Evolutionary conservation across 768 basidiomycete species (phyloP), one percentile per base, ranked within the genome.

Genomic region (Aureoboletus auriporus): DNA sequence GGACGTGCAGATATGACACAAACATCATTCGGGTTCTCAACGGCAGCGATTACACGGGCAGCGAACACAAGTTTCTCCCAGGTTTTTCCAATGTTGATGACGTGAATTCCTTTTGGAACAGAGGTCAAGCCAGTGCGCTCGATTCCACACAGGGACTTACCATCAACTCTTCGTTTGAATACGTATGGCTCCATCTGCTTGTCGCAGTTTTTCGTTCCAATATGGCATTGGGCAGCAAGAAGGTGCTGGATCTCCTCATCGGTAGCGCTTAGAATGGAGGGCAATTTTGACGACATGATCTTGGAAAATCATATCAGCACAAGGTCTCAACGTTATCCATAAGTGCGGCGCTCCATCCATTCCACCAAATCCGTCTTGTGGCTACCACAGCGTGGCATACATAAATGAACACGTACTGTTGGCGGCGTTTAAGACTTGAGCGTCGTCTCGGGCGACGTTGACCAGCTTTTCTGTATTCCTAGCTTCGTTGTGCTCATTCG

Each of bases 61-160:
- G 96, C 96, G 62, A 99, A 80, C 56, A 98, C 93, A 57, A 99
- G 82, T 74, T 99, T 99, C 75, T 97, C 95, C 94, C 94, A 98
- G 57, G 95, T 99, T 82, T 98, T 99, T 66, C 96, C 96, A 59
- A 98, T 88, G 84, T 98, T 96, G 63, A 97, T 72, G 66, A 99
- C 75, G 76, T 99, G 87, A 71, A 97, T 91, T 58, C 94, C 94
- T 96, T 70, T 70, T 20, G 40, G 4, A 33, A 41, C 52, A 43
- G 31, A 27, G 16, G 46, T 63, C 44, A 46, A 43, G 54, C 49
- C 55, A 55, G 34, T 26, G 27, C 38, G 42, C 39, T 46, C 31
- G 30, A 47, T 20, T 44, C 29, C 48, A 36, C 13, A 23, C 8
- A 17, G 29, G 14, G 36, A 70, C 89, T 70, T 62, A 94, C 96